These are phyloP conservation scores for Toxoplasma gondii DNA, from an alignment of 169 alveolate species.

Conservation along the genomic window DNA sequence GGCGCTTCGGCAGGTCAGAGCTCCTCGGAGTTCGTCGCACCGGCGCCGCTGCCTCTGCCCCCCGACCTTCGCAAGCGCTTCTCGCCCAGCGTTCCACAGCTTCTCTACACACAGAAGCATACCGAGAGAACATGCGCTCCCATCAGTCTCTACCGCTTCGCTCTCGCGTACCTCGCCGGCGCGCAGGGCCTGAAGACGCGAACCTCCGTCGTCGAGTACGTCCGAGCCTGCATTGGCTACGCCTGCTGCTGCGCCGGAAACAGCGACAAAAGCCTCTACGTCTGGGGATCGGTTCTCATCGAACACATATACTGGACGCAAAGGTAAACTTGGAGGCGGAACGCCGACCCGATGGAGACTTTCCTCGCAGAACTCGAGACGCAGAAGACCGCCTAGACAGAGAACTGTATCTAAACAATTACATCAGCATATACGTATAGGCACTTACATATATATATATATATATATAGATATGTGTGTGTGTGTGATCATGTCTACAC, in stretches of 20 bases:
- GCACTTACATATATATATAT: no score
- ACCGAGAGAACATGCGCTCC: neutral
- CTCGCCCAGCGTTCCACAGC: neutral
- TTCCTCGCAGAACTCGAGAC: no score
- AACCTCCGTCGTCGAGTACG: neutral
- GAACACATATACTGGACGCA: conserved; percentile 37
- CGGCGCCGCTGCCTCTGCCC: conserved; percentile 3
- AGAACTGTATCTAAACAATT: no score
- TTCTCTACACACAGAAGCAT: conserved; percentile 6
- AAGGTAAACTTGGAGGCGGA: neutral
- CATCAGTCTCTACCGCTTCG: neutral
- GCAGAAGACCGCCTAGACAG: no score
- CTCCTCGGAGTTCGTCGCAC: neutral
- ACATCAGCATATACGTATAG: neutral
- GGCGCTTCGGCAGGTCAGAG: neutral
- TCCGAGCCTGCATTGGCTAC: conserved; percentile 27
- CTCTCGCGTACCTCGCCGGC: neutral
- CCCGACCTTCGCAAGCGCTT: neutral
- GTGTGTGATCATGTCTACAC: no score
- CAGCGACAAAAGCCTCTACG: conserved; percentile 15
- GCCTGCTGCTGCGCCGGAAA: conserved; percentile 28
- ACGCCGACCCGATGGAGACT: neutral
- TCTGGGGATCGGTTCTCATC: conserved; percentile 4
- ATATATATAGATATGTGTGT: no score
- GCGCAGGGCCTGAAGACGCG: conserved; percentile 30